Evolutionary conservation across 225 moss, liverwort and hornwort species (phyloP).

Genomic region (Thuidium tamariscinum): DNA sequence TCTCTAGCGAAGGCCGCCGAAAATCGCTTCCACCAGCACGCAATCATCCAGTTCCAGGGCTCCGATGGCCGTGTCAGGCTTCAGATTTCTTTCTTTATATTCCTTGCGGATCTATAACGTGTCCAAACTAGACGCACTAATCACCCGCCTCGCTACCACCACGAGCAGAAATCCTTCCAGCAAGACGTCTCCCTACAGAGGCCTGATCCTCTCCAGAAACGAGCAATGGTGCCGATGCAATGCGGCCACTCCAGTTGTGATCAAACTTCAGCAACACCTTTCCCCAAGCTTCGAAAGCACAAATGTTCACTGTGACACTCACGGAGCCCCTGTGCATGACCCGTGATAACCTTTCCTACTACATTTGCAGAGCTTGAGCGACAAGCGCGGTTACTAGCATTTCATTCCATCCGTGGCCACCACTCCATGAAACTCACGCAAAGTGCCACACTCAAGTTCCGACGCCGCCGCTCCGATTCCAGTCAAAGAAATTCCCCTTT

Average conservation of each 20-base stretch:
- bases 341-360: slow-evolving; percentile 4
- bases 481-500: slow-evolving; percentile 3
- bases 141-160: neutral
- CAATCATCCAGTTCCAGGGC: slow-evolving; percentile 17
- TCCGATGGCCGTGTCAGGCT: neutral
- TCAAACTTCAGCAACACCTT: neutral
- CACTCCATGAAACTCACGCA: slow-evolving; percentile 2
- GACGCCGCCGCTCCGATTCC: neutral
- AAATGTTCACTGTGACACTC: neutral
- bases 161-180: neutral
- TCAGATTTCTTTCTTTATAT: neutral
- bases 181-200: neutral
- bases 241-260: neutral
- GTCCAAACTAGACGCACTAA: neutral
- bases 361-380: slow-evolving; percentile 35
- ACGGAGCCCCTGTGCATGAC: slow-evolving; percentile 21
- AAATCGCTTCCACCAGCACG: slow-evolving; percentile 1
- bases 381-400: neutral
- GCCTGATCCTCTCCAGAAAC: neutral
- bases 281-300: neutral
- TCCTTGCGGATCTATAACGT: neutral
- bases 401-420: slow-evolving; percentile 23
- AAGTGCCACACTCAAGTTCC: neutral
- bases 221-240: neutral
- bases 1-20: neutral